A percentile compares a stretch with the other conserved stretches of the same genome.
phyloP scores from a whole-genome alignment of 2,329 filamentous ascomycete species.

The Colletotrichum tamarilloi region DNA sequence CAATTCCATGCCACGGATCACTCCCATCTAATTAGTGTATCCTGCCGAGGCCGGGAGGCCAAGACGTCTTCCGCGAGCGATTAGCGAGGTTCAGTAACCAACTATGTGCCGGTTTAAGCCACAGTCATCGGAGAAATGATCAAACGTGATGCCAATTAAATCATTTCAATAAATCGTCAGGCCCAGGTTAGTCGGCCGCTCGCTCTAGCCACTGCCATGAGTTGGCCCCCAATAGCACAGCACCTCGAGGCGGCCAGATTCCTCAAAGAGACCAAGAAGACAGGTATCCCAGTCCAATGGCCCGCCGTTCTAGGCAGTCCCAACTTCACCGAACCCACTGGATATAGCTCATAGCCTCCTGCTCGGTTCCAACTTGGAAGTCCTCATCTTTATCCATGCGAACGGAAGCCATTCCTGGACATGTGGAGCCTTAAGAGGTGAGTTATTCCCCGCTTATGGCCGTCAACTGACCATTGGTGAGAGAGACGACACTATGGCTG shows the following conservation, averaged over 20 bases:
- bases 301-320: slow-evolving; percentile 20
- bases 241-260: slow-evolving; percentile 7
- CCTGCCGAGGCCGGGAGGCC: slow-evolving; percentile 17
- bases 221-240: slow-evolving; percentile 22
- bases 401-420: slow-evolving; percentile 16
- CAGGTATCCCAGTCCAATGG: slow-evolving; percentile 13
- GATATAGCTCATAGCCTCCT: slow-evolving; percentile 4
- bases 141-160: slow-evolving; percentile 5
- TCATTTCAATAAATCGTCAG: slow-evolving; percentile 11
- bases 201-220: slow-evolving; percentile 1
- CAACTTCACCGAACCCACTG: slow-evolving; percentile 20
- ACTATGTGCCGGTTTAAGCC: not conserved
- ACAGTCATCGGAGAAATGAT: not conserved
- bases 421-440: not conserved
- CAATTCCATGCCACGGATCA: not conserved
- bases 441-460: slow-evolving; percentile 21
- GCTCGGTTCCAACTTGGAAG: slow-evolving; percentile 15
- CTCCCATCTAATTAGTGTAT: not conserved
- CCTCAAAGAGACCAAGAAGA: slow-evolving; percentile 18
- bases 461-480: slow-evolving; percentile 3
- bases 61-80: slow-evolving; percentile 18
- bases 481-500: not conserved
- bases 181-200: slow-evolving; percentile 21
- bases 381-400: not conserved
- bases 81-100: slow-evolving; percentile 21